Evolutionary conservation across 495 filamentous ascomycete species (phyloP).

Genomic region (Neurospora sp.): DNA sequence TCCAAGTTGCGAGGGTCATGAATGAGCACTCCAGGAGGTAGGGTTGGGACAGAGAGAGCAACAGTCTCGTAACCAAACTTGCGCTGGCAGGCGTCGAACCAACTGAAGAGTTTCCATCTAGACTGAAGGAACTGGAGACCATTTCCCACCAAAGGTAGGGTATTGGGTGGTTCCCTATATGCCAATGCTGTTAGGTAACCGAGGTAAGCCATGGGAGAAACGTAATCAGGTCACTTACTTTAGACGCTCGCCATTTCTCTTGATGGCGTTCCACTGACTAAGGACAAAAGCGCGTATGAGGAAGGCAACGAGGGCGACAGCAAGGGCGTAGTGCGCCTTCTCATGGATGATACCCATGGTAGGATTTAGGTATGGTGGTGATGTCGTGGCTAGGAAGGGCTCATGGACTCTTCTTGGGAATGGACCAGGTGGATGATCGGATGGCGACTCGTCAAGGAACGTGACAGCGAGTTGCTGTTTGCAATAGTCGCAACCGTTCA

Average conservation of each 20-base stretch:
- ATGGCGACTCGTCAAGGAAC: neutral
- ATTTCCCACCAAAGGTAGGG: slow-evolving; percentile 47
- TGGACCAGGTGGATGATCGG: neutral
- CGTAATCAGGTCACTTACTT: slow-evolving; percentile 6
- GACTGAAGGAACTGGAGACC: slow-evolving; percentile 48
- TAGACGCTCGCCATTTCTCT: slow-evolving; percentile 16
- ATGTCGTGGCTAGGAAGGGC: neutral
- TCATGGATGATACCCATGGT: slow-evolving; percentile 14
- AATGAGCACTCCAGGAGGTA: slow-evolving; percentile 49
- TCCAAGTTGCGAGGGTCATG: slow-evolving; percentile 50
- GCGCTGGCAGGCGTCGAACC: slow-evolving; percentile 48
- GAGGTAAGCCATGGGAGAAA: neutral
- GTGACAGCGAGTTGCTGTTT: neutral
- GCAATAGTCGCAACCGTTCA: neutral
- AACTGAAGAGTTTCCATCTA: slow-evolving; percentile 45
- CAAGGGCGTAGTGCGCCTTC: slow-evolving; percentile 8
- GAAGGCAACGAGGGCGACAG: slow-evolving; percentile 7
- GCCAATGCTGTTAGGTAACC: neutral
- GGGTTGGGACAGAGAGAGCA: slow-evolving; percentile 44
- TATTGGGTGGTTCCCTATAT: slow-evolving; percentile 41
- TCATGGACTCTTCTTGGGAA: neutral
- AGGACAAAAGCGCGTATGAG: slow-evolving; percentile 9
- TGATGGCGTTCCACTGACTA: slow-evolving; percentile 11
- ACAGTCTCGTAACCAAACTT: slow-evolving; percentile 46
- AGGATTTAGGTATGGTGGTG: neutral